Percentiles rank a stretch among this genome's conserved stretches.
phyloP scores from a whole-genome alignment of 2,329 filamentous ascomycete genomes.

The Ceratocystis albifundus region DNA sequence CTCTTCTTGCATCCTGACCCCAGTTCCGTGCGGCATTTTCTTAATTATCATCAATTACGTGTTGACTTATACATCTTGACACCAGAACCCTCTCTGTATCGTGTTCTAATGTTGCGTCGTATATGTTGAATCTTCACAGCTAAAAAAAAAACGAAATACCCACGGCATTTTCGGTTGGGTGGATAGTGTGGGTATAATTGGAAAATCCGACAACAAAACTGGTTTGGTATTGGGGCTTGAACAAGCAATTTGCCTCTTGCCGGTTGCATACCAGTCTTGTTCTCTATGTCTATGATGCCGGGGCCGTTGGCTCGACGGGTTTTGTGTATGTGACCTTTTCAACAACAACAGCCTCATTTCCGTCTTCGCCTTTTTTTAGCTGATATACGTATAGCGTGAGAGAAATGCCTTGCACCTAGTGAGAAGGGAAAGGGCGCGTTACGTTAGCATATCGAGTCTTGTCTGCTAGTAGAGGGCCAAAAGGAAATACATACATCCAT shows the following conservation, averaged over 20 bases:
- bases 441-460: conserved; percentile 4
- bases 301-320: conserved; percentile 48
- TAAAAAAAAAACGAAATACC: neutral
- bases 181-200: conserved; percentile 22
- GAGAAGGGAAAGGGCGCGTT: neutral
- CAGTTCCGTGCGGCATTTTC: neutral
- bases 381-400: conserved; percentile 93
- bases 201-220: conserved; percentile 1
- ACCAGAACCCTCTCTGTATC: neutral
- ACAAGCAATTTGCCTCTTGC: neutral
- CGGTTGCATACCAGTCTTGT: neutral
- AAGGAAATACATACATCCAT: conserved; percentile 72
- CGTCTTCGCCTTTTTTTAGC: conserved; percentile 63
- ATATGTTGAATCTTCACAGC: neutral
- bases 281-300: conserved; percentile 36
- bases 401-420: conserved; percentile 88
- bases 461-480: neutral
- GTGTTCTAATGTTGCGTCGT: neutral
- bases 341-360: conserved; percentile 66
- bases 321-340: conserved; percentile 82
- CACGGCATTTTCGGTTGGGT: conserved; percentile 22
- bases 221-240: conserved; percentile 23
- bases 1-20: neutral
- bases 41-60: neutral
- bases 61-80: conserved; percentile 25